A percentile compares a stretch with the other conserved stretches of the same genome.
Conservation (phyloP, 75 land plant genomes). For the Isoetes taiwanensis region DNA sequence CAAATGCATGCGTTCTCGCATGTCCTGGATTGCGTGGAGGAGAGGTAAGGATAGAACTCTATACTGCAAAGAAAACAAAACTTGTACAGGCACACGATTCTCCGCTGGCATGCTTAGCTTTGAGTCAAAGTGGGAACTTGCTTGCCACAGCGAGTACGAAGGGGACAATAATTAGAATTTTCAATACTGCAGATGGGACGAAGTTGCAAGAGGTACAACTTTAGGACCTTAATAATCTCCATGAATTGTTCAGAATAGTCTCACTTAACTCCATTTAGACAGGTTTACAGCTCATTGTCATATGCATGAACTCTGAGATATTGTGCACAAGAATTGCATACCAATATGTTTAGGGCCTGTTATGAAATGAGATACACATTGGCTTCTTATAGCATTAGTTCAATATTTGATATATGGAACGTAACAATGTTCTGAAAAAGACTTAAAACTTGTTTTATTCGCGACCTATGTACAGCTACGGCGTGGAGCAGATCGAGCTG, state of each 20-base stretch:
- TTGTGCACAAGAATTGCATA: not conserved
- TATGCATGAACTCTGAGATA: not conserved
- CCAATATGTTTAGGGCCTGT: not conserved
- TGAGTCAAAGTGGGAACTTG: slow-evolving; percentile 36
- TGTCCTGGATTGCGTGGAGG: slow-evolving; percentile 64
- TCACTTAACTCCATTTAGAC: no score
- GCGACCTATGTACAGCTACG: slow-evolving; percentile 43
- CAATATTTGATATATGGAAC: not conserved
- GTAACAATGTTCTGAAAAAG: not conserved
- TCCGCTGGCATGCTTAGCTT: slow-evolving; percentile 41
- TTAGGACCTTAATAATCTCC: not conserved
- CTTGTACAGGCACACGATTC: slow-evolving; percentile 17
- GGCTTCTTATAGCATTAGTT: not conserved
- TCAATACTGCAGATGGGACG: slow-evolving; percentile 47
- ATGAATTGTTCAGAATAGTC: not conserved
- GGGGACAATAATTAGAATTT: slow-evolving; percentile 58
- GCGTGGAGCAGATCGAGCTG: slow-evolving; percentile 74
- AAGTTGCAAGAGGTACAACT: slow-evolving; percentile 60
- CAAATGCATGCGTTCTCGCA: slow-evolving; percentile 32
- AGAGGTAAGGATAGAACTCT: slow-evolving; percentile 56
- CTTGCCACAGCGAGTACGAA: slow-evolving; percentile 61
- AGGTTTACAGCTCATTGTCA: not conserved
- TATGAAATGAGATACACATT: not conserved
- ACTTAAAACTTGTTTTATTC: not conserved
- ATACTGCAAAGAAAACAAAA: not conserved